These are phyloP conservation scores for Scenedesmus sp. DNA, from an alignment of 163 green algal species.

Conservation along the genomic window DNA sequence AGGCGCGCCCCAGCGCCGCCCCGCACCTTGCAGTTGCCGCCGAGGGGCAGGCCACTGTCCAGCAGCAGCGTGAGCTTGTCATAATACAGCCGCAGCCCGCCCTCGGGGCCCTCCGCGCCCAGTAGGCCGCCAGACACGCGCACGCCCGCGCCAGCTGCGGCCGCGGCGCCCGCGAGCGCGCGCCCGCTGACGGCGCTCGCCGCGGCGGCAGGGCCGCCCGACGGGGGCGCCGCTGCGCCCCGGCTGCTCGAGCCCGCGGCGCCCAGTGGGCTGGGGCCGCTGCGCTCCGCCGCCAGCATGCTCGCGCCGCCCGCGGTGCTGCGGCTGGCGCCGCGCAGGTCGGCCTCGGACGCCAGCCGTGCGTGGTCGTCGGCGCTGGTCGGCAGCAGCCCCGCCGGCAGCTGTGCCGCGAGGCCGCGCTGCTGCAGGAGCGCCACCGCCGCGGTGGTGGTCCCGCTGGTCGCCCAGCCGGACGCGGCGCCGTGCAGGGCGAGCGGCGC, in stretches of 20 bases:
- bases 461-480: neutral
- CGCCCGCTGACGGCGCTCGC: constrained; percentile 11
- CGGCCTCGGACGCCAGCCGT: too few relatives aligned
- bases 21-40: constrained; percentile 72
- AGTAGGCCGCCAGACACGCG: neutral
- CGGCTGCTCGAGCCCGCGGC: neutral
- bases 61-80: constrained; percentile 50
- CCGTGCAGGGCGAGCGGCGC: neutral
- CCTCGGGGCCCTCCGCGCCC: neutral
- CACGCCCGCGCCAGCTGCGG: neutral
- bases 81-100: constrained; percentile 47
- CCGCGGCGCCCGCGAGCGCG: neutral
- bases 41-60: constrained; percentile 68
- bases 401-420: neutral
- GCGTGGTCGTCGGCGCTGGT: too few relatives aligned
- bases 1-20: too few relatives aligned
- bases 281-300: neutral
- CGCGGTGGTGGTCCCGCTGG: constrained; percentile 14
- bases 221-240: neutral
- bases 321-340: neutral
- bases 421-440: constrained; percentile 34
- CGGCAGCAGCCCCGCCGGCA: neutral
- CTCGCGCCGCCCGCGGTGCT: neutral
- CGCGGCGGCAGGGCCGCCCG: neutral
- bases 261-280: neutral